Evolutionary conservation across 805 yeast species (phyloP).

Genomic region (Hanseniaspora valbyensis): DNA sequence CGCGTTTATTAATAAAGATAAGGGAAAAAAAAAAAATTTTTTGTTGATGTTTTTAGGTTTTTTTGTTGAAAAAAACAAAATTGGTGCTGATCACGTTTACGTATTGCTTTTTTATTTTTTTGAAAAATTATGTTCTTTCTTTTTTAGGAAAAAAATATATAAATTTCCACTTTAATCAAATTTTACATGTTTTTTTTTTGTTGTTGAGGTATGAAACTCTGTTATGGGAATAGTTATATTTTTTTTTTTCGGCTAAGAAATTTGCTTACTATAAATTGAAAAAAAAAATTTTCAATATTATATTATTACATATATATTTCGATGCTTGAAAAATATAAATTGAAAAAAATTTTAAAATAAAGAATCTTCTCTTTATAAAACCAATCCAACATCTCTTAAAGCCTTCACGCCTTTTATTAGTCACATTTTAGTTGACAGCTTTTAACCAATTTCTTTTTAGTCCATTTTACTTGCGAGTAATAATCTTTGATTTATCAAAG

Average conservation of each 20-base stretch:
- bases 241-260: no score
- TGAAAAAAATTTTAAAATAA: no score
- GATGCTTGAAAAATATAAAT: no score
- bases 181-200: no score
- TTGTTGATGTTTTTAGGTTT: background rate
- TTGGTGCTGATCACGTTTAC: no score
- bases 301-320: no score
- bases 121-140: background rate
- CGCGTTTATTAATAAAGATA: no score
- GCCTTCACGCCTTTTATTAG: constrained; percentile 16
- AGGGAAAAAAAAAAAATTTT: background rate
- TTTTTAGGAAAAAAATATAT: background rate
- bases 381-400: constrained; percentile 15
- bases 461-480: constrained; percentile 16
- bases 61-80: background rate
- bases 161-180: background rate
- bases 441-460: constrained; percentile 1
- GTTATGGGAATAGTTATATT: background rate
- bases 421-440: constrained; percentile 10
- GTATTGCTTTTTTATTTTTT: background rate
- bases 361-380: no score
- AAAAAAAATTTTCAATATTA: no score
- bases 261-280: no score
- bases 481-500: constrained; percentile 10
- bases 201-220: background rate